Evolutionary conservation across 2,329 filamentous ascomycete genomes (phyloP).

Genomic region (Penicillium sp.): DNA sequence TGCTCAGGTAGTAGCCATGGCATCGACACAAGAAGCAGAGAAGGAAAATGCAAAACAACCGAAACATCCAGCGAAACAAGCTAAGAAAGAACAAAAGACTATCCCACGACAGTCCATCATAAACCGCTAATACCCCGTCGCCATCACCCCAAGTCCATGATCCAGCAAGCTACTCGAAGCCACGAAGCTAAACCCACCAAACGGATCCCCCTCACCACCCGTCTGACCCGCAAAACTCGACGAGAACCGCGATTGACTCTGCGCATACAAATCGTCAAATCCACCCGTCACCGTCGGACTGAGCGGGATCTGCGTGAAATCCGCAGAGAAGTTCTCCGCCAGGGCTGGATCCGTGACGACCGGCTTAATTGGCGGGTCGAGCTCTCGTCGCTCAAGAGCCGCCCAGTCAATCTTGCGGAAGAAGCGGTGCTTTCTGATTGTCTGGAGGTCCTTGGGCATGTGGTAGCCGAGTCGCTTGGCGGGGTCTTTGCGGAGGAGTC

Average conservation of each 20-base stretch:
- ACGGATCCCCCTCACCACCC: constrained; percentile 47
- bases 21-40: not conserved
- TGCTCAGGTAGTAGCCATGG: not conserved
- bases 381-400: constrained; percentile 77
- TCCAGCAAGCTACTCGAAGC: constrained; percentile 56
- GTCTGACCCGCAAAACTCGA: constrained; percentile 25
- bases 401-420: constrained; percentile 98
- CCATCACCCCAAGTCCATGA: constrained; percentile 40
- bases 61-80: not conserved
- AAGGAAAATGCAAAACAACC: not conserved
- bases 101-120: not conserved
- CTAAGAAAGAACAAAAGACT: too few species aligned
- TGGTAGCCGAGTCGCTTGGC: constrained; percentile 84
- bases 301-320: constrained; percentile 86
- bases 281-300: constrained; percentile 66
- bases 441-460: constrained; percentile 85
- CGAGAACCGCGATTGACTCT: constrained; percentile 22
- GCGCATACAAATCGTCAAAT: constrained; percentile 37
- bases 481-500: constrained; percentile 90
- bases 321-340: constrained; percentile 93
- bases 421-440: constrained; percentile 91
- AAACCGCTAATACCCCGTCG: constrained; percentile 27
- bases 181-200: constrained; percentile 58
- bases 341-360: constrained; percentile 94
- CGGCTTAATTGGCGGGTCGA: constrained; percentile 88